phyloP scores from a whole-genome alignment of 768 basidiomycete genomes.

The Boletus insuetus region DNA sequence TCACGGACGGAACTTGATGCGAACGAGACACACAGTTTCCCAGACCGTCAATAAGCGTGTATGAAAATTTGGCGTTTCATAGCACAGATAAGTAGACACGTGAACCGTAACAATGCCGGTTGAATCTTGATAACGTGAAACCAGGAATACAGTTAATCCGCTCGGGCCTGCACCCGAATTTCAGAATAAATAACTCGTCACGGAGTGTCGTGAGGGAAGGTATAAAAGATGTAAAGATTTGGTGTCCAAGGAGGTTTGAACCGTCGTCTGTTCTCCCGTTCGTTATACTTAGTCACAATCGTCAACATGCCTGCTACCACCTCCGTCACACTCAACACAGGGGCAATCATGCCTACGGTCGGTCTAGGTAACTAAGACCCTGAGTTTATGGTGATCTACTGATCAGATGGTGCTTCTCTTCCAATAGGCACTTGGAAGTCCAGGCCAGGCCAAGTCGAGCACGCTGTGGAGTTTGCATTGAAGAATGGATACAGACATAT shows the following conservation, averaged over 20 bases:
- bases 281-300: not conserved
- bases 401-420: not conserved
- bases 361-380: constrained; percentile 49
- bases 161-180: not conserved
- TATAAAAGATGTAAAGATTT: constrained; percentile 1
- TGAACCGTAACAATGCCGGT: not conserved
- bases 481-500: constrained; percentile 71
- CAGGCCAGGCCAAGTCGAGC: constrained; percentile 62
- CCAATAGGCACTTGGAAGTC: constrained; percentile 75
- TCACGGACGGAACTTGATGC: too few relatives aligned
- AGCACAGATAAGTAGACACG: not conserved
- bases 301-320: constrained; percentile 47
- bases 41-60: constrained; percentile 38
- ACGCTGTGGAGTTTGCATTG: constrained; percentile 74
- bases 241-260: not conserved
- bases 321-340: constrained; percentile 68
- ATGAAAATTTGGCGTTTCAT: not conserved
- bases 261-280: not conserved
- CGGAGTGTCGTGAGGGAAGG: not conserved
- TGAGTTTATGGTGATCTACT: not conserved
- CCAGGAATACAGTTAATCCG: constrained; percentile 1
- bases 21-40: constrained; percentile 32
- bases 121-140: not conserved
- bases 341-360: constrained; percentile 71
- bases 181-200: constrained; percentile 3